Evolutionary conservation across 352 stramenopile genomes (phyloP).

Genomic region (Pythium brassicae): DNA sequence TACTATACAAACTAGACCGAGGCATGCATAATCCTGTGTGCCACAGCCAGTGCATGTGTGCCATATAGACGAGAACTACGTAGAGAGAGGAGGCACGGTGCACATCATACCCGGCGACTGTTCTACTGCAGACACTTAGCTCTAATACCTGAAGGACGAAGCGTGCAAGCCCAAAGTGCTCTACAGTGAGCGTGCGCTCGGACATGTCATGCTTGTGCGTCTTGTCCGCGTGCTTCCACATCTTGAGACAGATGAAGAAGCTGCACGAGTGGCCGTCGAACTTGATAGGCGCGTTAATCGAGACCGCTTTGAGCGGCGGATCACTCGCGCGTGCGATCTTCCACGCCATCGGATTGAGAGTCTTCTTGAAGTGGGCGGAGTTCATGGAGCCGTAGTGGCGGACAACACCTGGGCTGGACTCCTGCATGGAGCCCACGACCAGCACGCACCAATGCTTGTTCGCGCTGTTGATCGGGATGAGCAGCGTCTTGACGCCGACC

Average conservation of each 20-base stretch:
- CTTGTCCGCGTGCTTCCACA: neutral
- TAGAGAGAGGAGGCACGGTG: too few relatives aligned
- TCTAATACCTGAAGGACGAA: too few relatives aligned
- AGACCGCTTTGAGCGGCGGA: neutral
- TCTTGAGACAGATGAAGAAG: neutral
- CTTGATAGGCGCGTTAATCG: neutral
- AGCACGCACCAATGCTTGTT: neutral
- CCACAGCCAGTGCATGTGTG: too few relatives aligned
- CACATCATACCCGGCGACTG: too few relatives aligned
- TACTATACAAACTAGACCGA: too few relatives aligned
- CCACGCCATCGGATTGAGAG: neutral
- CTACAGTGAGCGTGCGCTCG: too few relatives aligned
- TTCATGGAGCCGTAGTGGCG: conserved; percentile 2
- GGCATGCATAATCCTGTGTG: too few relatives aligned
- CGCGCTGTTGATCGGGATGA: neutral
- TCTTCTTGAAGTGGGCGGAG: neutral
- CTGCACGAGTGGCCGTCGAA: neutral
- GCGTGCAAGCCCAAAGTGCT: too few relatives aligned
- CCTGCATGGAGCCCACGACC: neutral
- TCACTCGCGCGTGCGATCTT: neutral
- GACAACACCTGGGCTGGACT: neutral
- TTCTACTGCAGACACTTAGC: too few relatives aligned
- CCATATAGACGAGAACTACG: too few relatives aligned
- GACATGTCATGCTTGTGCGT: too few relatives aligned
- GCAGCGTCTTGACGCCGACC: neutral